phyloP scores from a whole-genome alignment of 2,329 filamentous ascomycete species.

The Colletotrichum sp. region DNA sequence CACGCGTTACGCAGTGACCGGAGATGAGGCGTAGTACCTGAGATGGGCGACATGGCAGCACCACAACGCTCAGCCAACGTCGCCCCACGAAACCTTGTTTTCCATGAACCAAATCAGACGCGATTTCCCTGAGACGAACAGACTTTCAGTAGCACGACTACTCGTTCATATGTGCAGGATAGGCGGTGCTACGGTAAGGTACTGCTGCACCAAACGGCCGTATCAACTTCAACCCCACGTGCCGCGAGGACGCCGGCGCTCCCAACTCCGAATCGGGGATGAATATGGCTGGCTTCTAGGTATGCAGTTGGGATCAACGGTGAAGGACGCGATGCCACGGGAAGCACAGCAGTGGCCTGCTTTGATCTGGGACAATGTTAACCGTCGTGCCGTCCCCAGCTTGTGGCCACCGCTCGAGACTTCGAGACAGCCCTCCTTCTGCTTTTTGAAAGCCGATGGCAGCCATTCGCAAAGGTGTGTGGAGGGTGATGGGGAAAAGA shows the following conservation, averaged over 20 bases:
- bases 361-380: neutral
- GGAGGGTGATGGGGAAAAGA: neutral
- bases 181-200: neutral
- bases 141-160: neutral
- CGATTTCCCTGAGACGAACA: neutral
- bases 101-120: neutral
- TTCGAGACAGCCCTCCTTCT: slow-evolving; percentile 1
- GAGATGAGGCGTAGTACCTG: neutral
- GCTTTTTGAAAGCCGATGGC: neutral
- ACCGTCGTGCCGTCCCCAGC: neutral
- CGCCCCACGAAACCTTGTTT: slow-evolving; percentile 8
- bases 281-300: neutral
- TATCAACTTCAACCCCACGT: neutral
- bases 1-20: neutral
- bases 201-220: neutral
- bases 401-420: neutral
- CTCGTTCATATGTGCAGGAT: neutral
- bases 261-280: slow-evolving; percentile 1
- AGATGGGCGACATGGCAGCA: neutral
- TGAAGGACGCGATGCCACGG: neutral
- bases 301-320: neutral
- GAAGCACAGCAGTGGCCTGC: neutral
- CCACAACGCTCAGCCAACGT: neutral
- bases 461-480: neutral
- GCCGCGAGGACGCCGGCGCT: neutral